Base-by-base conservation (phyloP, 495 filamentous ascomycete genomes). In the Lineolata rhizophorae region DNA sequence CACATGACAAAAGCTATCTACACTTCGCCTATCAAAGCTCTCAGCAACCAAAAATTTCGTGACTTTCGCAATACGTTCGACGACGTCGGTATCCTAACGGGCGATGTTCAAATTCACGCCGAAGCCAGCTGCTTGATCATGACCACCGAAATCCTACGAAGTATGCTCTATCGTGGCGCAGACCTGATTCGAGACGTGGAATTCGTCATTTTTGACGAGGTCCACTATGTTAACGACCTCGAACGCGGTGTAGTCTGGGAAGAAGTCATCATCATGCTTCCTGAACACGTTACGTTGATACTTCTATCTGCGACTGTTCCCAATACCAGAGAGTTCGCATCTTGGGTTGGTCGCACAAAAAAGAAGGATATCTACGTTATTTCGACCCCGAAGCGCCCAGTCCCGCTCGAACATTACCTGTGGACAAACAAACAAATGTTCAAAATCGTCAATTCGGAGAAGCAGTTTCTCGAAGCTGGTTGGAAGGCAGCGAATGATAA, bases 1-100 rank as follows among this genome's bases (percentile, higher is more conserved):
- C 87, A 95, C 49, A 95, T 94, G 87, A 97, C 87, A 18, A 97
- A 97, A 40, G 84, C 87, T 18, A 94, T 97, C 40, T 97, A 97
- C 51, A 97, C 87, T 1, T 97, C 87, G 3, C 87, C 87, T 2
- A 97, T 97, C 58, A 97, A 97, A 57, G 87, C 87, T 2, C 61
- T 97, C 35, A 94, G 84, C 52, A 97, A 97, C 48, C 87, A 97
- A 50, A 97, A 97, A 50, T 97, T 94, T 51, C 67, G 87, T 34
- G 87, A 97, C 49, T 97, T 97, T 49, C 63, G 82, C 20, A 64
- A 73, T 24, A 65, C 61, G 0, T 95, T 97, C 40, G 79, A 87
- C 32, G 90, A 95, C 48, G 87, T 97, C 18, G 87, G 87, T 20
- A 97, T 97, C 44, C 51, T 97, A 36, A 97, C 87, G 0, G 87